phyloP scores from a whole-genome alignment of 108 stramenopile genomes.

The Mediolabrus comicus region DNA sequence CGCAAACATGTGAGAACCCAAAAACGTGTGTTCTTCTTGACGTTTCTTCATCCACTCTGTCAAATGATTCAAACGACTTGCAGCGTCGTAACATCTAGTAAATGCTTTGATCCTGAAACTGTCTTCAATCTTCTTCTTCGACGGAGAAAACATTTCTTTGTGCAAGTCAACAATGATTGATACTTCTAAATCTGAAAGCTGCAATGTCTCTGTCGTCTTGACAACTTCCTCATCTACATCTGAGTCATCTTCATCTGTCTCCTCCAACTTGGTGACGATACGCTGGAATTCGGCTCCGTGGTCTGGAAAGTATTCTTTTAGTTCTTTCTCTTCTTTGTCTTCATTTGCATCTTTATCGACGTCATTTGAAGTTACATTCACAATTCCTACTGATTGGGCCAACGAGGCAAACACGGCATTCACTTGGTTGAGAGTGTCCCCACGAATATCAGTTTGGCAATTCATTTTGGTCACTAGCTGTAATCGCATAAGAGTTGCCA shows the following conservation, averaged over 20 bases:
- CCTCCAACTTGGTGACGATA: conserved; percentile 32
- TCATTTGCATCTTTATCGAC: conserved; percentile 35
- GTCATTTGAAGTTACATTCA: not conserved
- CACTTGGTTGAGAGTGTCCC: conserved; percentile 10
- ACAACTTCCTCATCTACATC: conserved; percentile 26
- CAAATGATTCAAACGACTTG: conserved; percentile 37
- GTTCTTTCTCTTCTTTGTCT: conserved; percentile 52
- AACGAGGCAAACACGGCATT: conserved; percentile 24
- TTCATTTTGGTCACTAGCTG: conserved; percentile 16
- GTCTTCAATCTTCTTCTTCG: conserved; percentile 16
- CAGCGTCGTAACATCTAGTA: conserved; percentile 46
- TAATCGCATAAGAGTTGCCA: conserved; percentile 34
- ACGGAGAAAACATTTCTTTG: conserved; percentile 43
- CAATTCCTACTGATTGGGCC: conserved; percentile 17
- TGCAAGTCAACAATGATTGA: conserved; percentile 51
- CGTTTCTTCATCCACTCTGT: conserved; percentile 44
- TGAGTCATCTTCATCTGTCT: conserved; percentile 24
- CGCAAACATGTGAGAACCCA: conserved; percentile 50
- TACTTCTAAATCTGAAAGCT: conserved; percentile 61
- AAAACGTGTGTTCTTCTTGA: conserved; percentile 9
- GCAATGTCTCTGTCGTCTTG: conserved; percentile 3
- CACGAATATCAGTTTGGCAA: not conserved
- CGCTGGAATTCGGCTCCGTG: conserved; percentile 71
- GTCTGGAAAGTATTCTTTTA: conserved; percentile 91
- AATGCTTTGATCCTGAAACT: conserved; percentile 39